These are phyloP conservation scores for Diophrys appendiculata DNA, from an alignment of 73 alveolate genomes.

Conservation along the genomic window DNA sequence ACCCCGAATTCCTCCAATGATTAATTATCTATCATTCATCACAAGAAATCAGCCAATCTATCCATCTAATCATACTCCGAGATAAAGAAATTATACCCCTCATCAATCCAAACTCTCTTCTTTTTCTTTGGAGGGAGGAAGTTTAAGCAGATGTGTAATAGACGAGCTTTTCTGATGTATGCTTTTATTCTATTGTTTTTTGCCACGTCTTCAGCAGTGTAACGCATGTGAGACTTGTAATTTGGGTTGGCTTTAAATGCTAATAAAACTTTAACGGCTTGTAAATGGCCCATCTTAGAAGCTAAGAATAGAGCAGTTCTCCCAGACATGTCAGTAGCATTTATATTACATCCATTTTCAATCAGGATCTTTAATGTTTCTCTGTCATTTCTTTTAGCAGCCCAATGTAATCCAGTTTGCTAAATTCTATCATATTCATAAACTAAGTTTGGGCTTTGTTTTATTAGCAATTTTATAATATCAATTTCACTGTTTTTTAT, in stretches of 20 bases:
- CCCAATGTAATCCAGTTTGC: constrained; percentile 53
- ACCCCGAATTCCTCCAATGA: too few relatives aligned
- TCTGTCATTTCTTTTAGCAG: constrained; percentile 45
- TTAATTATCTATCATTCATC: too few relatives aligned
- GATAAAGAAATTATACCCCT: neutral
- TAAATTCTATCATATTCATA: constrained; percentile 10
- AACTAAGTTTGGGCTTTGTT: neutral
- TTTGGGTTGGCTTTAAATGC: constrained; percentile 62
- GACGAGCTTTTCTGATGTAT: constrained; percentile 15
- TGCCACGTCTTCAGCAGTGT: constrained; percentile 14
- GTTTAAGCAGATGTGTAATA: constrained; percentile 1
- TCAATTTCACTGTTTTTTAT: neutral
- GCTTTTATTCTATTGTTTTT: neutral
- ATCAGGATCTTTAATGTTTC: constrained; percentile 31
- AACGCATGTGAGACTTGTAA: constrained; percentile 7
- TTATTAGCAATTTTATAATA: neutral
- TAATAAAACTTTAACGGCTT: constrained; percentile 30
- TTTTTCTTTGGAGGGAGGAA: neutral
- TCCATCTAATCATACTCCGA: neutral
- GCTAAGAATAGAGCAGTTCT: constrained; percentile 63
- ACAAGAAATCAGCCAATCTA: too few relatives aligned
- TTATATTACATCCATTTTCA: constrained; percentile 8
- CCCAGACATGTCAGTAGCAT: constrained; percentile 49
- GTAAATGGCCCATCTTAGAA: constrained; percentile 22
- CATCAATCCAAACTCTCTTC: neutral